A percentile compares a stretch with the other conserved stretches of the same genome.
Evolutionary conservation across 768 basidiomycete genomes (phyloP).

Genomic region (Trametes punicea): DNA sequence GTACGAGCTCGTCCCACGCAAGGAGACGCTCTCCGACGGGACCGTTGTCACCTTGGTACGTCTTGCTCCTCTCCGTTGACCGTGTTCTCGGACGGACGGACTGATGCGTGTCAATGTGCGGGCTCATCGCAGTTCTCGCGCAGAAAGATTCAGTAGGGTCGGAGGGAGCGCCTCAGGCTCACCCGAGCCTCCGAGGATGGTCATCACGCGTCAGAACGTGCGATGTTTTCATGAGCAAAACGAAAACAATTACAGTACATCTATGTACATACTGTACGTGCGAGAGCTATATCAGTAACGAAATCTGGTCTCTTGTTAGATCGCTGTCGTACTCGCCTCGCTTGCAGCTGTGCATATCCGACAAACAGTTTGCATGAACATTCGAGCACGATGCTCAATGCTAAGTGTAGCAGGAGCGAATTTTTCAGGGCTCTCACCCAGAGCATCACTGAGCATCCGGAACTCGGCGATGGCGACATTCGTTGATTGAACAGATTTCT

Average conservation of each 20-base stretch:
- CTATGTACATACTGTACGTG: too few relatives aligned
- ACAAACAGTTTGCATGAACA: not conserved
- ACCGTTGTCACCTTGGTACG: conserved; percentile 51
- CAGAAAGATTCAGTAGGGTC: conserved; percentile 9
- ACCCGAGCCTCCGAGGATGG: too few relatives aligned
- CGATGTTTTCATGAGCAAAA: too few relatives aligned
- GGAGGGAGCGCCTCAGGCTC: not conserved
- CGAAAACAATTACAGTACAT: too few relatives aligned
- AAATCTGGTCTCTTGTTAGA: not conserved
- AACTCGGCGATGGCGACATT: conserved; percentile 1
- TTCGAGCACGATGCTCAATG: not conserved
- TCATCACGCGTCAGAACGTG: too few relatives aligned
- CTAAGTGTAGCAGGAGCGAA: not conserved
- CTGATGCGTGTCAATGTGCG: not conserved
- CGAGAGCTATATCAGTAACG: not conserved
- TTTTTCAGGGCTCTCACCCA: not conserved
- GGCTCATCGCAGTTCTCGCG: conserved; percentile 13
- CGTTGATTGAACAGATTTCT: not conserved
- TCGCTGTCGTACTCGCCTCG: not conserved
- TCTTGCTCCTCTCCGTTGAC: not conserved
- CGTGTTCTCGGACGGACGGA: not conserved
- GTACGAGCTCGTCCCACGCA: conserved; percentile 46
- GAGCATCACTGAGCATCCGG: not conserved
- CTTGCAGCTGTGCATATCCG: too few relatives aligned
- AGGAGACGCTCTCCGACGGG: conserved; percentile 48